These are phyloP conservation scores for Coffea humblotiana DNA, from an alignment of 305 asterid genomes.

Conservation along the genomic window DNA sequence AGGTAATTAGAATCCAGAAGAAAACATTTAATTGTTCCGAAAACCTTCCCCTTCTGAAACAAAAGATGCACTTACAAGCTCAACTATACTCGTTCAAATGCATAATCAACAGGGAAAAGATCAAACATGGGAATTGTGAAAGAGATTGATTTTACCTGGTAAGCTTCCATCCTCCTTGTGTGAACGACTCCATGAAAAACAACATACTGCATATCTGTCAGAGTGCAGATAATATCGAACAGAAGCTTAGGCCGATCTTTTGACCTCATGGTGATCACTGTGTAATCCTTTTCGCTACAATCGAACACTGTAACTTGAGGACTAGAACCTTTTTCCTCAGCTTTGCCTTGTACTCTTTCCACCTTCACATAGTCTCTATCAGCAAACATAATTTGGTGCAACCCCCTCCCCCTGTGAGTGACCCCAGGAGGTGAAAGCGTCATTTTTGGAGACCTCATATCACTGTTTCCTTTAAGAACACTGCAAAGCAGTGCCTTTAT, in stretches of 20 bases:
- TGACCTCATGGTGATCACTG: slow-evolving; percentile 69
- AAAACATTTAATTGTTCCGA: background rate
- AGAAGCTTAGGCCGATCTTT: slow-evolving; percentile 76
- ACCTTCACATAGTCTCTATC: slow-evolving; percentile 66
- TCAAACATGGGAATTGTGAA: background rate
- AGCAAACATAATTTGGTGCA: slow-evolving; percentile 83
- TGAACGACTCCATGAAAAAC: slow-evolving; percentile 79
- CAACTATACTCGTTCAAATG: background rate
- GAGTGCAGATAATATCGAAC: slow-evolving; percentile 75
- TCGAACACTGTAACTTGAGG: slow-evolving; percentile 57
- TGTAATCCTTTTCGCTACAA: slow-evolving; percentile 64
- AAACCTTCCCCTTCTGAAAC: background rate
- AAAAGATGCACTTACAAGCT: background rate
- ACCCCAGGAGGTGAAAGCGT: slow-evolving; percentile 62
- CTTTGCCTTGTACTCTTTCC: slow-evolving; percentile 30
- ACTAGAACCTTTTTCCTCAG: slow-evolving; percentile 40
- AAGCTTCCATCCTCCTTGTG: slow-evolving; percentile 65
- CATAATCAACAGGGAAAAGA: background rate
- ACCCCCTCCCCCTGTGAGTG: slow-evolving; percentile 71
- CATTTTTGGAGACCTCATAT: slow-evolving; percentile 57
- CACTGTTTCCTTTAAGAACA: slow-evolving; percentile 57
- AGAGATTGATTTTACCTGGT: slow-evolving; percentile 45
- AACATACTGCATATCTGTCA: slow-evolving; percentile 82
- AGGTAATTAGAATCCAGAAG: too few relatives aligned
- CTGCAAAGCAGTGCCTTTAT: slow-evolving; percentile 55